Evolutionary conservation across 257 asterid genomes (phyloP), one percentile per base, ranked within the genome.

Genomic region (Ehretia macrophylla): DNA sequence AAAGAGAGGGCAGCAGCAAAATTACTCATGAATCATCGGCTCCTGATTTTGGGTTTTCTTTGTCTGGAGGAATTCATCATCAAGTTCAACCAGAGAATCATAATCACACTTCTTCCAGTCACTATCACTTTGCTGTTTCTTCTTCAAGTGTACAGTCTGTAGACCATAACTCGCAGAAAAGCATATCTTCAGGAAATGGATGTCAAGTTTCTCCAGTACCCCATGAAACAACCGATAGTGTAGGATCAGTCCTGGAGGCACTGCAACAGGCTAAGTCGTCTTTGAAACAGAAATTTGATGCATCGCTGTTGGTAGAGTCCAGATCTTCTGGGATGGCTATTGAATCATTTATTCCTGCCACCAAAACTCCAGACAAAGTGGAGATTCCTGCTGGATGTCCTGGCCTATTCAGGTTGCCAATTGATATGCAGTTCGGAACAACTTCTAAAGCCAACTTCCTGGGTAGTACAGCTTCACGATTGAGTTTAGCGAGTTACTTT

Each of bases 341-440:
- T 32, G 53, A 46, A 69, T 68, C 80, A 14, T 73, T 79, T 42
- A 52, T 70, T 40, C 65, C 70, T 39, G 68, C 49, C 47, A 45
- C 54, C 18, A 62, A 37, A 69, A 51, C 64, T 11, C 17, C 23
- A 49, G 77, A 64, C 20, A 44, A 20, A 59, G 59, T 74, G 70
- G 79, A 56, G 58, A 64, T 88, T 18, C 95, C 88, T 12, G 52
- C 50, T 39, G 69, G 68, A 51, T 67, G 74, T 52, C 84, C 95
- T 1, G 86, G 77, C 44, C 82, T 92, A 51, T 86, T 81, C 71
- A 79, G 96, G 73, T 71, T 88, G 74, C 97, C 97, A 11, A 82
- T 75, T 3, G 92, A 83, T 61, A 57, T 74, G 66, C 86, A 69
- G 14, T 62, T 32, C 51, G 80, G 78, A 74, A 60, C 68, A 21